Base-by-base conservation (phyloP, 75 land plant genomes). In the Isoetes taiwanensis region DNA sequence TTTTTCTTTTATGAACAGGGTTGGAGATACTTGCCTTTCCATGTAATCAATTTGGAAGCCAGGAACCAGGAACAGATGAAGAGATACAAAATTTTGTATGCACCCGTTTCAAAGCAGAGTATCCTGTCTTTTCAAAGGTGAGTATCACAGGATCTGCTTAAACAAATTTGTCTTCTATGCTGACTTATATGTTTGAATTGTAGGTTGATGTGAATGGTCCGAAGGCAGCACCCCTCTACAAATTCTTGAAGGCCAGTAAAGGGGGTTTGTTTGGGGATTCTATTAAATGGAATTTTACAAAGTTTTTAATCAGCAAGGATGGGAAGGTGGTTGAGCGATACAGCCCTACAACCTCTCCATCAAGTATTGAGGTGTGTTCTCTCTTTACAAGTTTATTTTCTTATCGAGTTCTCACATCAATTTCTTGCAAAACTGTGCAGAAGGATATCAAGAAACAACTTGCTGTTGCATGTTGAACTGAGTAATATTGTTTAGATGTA, bases 151-250 rank as follows among this genome's bases (percentile, higher is more conserved):
- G 2, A 11, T 14, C 24, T 40, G 23, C 20, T 43, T 40, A 23
- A 12, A 3, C 10, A 27, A 30, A 3, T 28, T 3, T 52, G 12
- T 48, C 27, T 30, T 56, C 12, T 6, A 34, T 2, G 25, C n/a
- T 28, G 25, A 40, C n/a, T n/a, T n/a, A n/a, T n/a, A n/a, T n/a
- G n/a, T n/a, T n/a, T n/a, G n/a, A n/a, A n/a, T 37, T 37, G 9
- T 71, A 85, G 86, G 80, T 89, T 52, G 95, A 88, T 57, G 95
- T 88, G 4, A 88, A 88, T 76, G 95, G 95, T 14, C 82, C 80
- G 40, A 54, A 56, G 32, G 74, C 90, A 40, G 80, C 85, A 58
- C 90, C 95, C 30, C 67, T 88, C 30, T 88, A 78, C 62, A 71
- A 81, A 43, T 84, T 88, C 53, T 67, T 88, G 42, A 88, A 88